Percentiles rank a stretch among this genome's conserved stretches.
Conservation (phyloP, 148 eudicot species). For the Dysphania ambrosioides region DNA sequence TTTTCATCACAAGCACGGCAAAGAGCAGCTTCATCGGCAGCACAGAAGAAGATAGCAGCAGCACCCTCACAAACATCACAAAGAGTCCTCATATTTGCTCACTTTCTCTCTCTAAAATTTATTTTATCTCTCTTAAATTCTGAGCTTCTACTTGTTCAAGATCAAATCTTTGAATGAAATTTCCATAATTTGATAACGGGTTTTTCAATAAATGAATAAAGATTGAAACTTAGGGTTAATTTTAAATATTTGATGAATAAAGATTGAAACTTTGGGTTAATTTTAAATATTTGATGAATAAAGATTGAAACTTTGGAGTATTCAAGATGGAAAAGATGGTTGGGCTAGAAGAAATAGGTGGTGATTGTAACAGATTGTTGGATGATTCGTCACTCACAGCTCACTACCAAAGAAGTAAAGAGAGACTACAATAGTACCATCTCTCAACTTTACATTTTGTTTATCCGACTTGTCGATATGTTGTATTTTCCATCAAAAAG, state of each 20-base stretch:
- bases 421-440: background rate
- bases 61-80: slow-evolving; percentile 95
- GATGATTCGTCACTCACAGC: background rate
- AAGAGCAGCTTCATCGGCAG: slow-evolving; percentile 98
- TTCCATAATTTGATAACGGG: slow-evolving; percentile 5
- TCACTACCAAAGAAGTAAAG: background rate
- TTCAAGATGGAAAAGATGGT: background rate
- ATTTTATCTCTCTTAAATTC: background rate
- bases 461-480: background rate
- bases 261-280: slow-evolving; percentile 7
- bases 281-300: too few species aligned
- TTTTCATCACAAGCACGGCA: slow-evolving; percentile 90
- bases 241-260: too few species aligned
- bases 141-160: background rate
- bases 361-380: background rate
- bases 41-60: slow-evolving; percentile 85
- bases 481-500: background rate
- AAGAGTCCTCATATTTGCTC: slow-evolving; percentile 63
- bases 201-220: background rate
- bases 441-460: background rate
- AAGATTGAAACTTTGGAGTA: slow-evolving; percentile 12
- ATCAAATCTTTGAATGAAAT: background rate
- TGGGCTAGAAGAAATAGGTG: background rate
- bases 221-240: slow-evolving; percentile 4
- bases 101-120: background rate